These are phyloP conservation scores for Cyathus olla DNA, from an alignment of 1,284 basidiomycete species.

Conservation along the genomic window DNA sequence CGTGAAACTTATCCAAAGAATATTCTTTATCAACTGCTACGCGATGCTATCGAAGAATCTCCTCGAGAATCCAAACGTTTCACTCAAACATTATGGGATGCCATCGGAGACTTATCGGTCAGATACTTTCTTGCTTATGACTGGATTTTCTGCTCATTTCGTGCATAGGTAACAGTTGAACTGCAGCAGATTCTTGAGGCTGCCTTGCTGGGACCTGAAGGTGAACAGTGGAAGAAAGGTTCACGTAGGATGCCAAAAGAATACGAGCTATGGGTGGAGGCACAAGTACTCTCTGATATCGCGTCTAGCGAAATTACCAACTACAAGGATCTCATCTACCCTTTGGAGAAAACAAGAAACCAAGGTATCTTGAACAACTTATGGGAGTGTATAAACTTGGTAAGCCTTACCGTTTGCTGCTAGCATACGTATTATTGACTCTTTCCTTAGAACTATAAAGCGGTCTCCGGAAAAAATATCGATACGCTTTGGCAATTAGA, in stretches of 20 bases:
- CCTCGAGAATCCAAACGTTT: slow-evolving; percentile 78
- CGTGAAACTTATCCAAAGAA: slow-evolving; percentile 70
- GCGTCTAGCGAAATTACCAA: slow-evolving; percentile 61
- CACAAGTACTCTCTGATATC: slow-evolving; percentile 67
- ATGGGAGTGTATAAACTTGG: slow-evolving; percentile 73
- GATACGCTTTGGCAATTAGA: slow-evolving; percentile 74
- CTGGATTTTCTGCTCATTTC: neutral
- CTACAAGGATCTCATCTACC: slow-evolving; percentile 68
- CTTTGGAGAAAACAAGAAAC: slow-evolving; percentile 66
- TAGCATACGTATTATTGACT: slow-evolving; percentile 5
- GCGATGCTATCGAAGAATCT: slow-evolving; percentile 75
- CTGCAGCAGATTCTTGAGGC: slow-evolving; percentile 71
- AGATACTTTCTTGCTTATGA: slow-evolving; percentile 18
- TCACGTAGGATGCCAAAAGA: slow-evolving; percentile 63
- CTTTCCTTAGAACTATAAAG: slow-evolving; percentile 65
- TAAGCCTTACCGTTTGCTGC: slow-evolving; percentile 39
- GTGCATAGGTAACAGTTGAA: slow-evolving; percentile 65
- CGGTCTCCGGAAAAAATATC: slow-evolving; percentile 60
- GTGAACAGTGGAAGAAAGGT: slow-evolving; percentile 58
- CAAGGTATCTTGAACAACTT: slow-evolving; percentile 62
- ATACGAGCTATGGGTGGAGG: slow-evolving; percentile 74
- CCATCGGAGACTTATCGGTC: slow-evolving; percentile 82
- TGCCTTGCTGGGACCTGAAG: slow-evolving; percentile 64
- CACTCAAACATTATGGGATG: slow-evolving; percentile 81
- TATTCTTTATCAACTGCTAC: slow-evolving; percentile 72